Base-by-base conservation (phyloP, 495 filamentous ascomycete genomes). In the Hypoxylon lenormandii region DNA sequence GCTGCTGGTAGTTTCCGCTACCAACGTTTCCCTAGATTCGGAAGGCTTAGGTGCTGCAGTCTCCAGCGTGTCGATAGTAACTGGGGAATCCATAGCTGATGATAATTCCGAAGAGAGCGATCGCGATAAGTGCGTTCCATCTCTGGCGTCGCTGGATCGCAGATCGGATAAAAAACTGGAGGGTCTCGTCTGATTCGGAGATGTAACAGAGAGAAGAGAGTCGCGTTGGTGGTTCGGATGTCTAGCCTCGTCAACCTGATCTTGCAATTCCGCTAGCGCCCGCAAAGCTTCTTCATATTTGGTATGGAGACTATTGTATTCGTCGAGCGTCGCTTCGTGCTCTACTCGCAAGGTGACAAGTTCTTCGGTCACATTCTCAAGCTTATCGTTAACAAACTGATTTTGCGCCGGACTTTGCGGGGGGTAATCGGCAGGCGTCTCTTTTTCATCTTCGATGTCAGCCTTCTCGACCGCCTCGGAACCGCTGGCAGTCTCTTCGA, bases 31-130 rank as follows among this genome's bases (percentile, higher is more conserved):
- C 11, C 72, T 62, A 18, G 45, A 73, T 11, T 73, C 70, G 6
- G 63, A 72, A 23, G 78, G 66, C 53, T 77, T 82, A 23, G 75
- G 77, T 66, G 58, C 80, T 66, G 85, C 86, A 54, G 80, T 79
- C 77, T 89, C 85, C 70, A 88, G 88, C 22, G 82, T 82, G 72
- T 89, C 84, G 73, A 82, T 81, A 71, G 88, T 88, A 75, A 85
- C 83, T 70, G 87, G 88, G 76, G 92, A 93, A 76, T 90, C 92
- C 88, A 90, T 91, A 87, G 84, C 92, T 82, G 90, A 97, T 81
- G 92, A 97, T 79, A 97, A 88, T 80, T 97, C 94, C 87, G 93
- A 94, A 64, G 92, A 97, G 76, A 97, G 92, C 79, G 94, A 97
- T 77, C 90, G 93, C 87, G 92, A 93, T 74, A 85, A 88, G 81